phyloP scores from a whole-genome alignment of 202 grass and related monocot genomes.

The Schoenoplectus triqueter region DNA sequence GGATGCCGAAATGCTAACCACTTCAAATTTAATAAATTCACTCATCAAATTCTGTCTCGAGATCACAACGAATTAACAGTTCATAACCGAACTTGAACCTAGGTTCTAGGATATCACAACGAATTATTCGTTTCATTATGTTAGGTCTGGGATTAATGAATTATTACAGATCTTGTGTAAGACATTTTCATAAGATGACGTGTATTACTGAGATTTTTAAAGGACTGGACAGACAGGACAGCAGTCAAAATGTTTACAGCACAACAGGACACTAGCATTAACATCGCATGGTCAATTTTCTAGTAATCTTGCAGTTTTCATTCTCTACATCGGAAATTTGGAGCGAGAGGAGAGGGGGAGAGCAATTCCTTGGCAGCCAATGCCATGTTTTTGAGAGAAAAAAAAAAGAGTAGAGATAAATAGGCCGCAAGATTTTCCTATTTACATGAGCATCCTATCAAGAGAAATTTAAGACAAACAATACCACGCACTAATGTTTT shows the following conservation, averaged over 20 bases:
- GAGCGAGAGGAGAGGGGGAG: not conserved
- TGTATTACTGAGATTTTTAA: not conserved
- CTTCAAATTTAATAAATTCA: constrained; percentile 36
- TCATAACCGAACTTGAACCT: not conserved
- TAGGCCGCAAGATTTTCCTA: constrained; percentile 25
- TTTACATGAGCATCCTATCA: constrained; percentile 37
- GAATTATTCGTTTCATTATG: constrained; percentile 16
- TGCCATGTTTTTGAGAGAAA: not conserved
- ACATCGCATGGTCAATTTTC: constrained; percentile 4
- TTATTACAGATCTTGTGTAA: not conserved
- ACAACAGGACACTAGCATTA: not conserved
- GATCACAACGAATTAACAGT: constrained; percentile 28
- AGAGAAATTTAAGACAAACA: constrained; percentile 27
- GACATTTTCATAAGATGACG: constrained; percentile 22
- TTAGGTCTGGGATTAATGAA: not conserved
- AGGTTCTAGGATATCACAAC: constrained; percentile 29
- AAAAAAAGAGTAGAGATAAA: not conserved
- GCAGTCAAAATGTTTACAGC: not conserved
- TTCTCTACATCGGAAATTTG: constrained; percentile 30
- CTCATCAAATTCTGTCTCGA: constrained; percentile 7
- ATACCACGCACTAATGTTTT: constrained; percentile 26
- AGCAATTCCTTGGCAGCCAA: not conserved
- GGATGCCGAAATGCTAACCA: constrained; percentile 65
- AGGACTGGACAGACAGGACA: not conserved
- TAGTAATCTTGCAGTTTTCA: constrained; percentile 27